Evolutionary conservation across 129 eudicot species (phyloP), one percentile per base, ranked within the genome.

Genomic region (Erigeron canadensis): DNA sequence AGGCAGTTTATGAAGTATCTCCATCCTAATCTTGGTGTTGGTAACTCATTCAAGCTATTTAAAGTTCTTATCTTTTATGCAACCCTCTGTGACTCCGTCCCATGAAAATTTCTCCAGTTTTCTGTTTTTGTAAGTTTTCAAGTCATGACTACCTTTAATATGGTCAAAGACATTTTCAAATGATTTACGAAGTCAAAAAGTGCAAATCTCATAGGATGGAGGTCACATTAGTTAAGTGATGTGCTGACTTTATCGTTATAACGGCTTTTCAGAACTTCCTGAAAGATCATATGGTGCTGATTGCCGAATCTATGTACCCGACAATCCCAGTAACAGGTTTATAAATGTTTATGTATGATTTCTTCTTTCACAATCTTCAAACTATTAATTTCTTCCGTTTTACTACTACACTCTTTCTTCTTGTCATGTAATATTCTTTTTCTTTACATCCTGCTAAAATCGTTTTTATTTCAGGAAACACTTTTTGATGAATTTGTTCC

Each of bases 261-360:
- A 55, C 42, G 67, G 55, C 21, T 47, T 42, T 85, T 75, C 86
- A 95, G 99, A 90, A 79, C 97, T 95, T 80, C 97, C 99, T 9
- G 99, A 95, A 80, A 88, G 84, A 88, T 95, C 99, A 40, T 95
- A 95, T 70, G 97, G 99, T 76, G 88, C 87, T 13, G 99, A 95
- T 87, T 95, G 99, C 84, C 87, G 95, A 64, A 80, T 95, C 16
- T 95, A 90, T 77, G 80, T 90, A 75, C 88, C 99, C 42, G 96
- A 90, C 56, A 76, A 88, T 79, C 94, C 97, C 50, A 79, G 91
- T 80, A 95, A 79, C 96, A 90, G 99, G 94, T 95, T 90, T 86
- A 90, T 86, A 84, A 95, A 95, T 81, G 96, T 95, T 86, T 87
- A 95, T 81, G 99, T 95, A 95, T 88, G 99, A 81, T 81, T 77